Evolutionary conservation across 495 filamentous ascomycete genomes (phyloP).

Genomic region (Bombardia bombarda): DNA sequence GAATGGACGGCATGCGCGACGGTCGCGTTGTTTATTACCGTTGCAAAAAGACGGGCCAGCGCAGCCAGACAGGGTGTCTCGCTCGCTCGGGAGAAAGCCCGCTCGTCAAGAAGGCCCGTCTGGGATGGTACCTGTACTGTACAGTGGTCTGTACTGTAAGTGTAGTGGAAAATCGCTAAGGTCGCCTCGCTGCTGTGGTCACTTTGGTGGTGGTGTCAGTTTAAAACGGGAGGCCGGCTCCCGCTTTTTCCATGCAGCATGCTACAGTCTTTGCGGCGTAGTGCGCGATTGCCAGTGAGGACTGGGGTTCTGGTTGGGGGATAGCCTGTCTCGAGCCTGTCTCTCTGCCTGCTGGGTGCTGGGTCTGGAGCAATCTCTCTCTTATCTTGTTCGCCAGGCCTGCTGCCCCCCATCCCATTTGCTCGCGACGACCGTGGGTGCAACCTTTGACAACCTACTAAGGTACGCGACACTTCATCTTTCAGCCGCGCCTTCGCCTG

Average conservation of each 20-base stretch:
- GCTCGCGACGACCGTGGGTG: background rate
- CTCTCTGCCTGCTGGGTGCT: background rate
- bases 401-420: background rate
- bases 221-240: constrained; percentile 26
- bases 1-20: too few species aligned
- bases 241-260: constrained; percentile 22
- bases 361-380: constrained; percentile 4
- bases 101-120: constrained; percentile 10
- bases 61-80: too few species aligned
- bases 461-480: constrained; percentile 2
- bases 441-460: too few species aligned
- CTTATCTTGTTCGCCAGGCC: constrained; percentile 13
- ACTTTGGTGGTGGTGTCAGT: too few species aligned
- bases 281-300: background rate
- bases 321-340: background rate
- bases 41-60: too few species aligned
- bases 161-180: constrained; percentile 13
- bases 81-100: constrained; percentile 13
- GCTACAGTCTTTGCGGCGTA: constrained; percentile 10
- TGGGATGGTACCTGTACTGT: background rate
- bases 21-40: too few species aligned
- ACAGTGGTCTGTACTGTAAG: background rate
- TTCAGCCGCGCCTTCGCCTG: constrained; percentile 12
- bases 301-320: constrained; percentile 9
- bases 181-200: too few species aligned